Conservation (phyloP, 805 yeast species). For the Aciculoconidium aculeatum region DNA sequence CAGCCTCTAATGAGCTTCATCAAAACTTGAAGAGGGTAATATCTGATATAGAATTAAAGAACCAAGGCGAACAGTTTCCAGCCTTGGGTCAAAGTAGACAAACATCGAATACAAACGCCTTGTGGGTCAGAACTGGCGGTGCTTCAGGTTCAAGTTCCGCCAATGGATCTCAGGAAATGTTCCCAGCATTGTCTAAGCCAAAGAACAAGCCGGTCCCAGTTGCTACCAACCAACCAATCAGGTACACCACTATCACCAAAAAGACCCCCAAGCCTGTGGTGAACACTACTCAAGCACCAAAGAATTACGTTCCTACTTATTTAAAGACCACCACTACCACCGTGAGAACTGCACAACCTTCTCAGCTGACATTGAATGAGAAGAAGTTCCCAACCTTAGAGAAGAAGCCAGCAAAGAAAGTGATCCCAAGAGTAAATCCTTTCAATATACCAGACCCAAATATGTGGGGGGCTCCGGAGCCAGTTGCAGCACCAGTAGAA, state of each 20-base stretch:
- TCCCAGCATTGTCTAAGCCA: constrained; percentile 32
- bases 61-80: constrained; percentile 42
- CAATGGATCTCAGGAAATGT: constrained; percentile 24
- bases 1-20: constrained; percentile 39
- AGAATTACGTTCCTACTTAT: constrained; percentile 26
- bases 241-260: constrained; percentile 30
- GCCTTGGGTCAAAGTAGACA: too few species aligned
- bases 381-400: constrained; percentile 45
- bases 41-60: constrained; percentile 16
- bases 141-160: constrained; percentile 8
- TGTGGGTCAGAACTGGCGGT: constrained; percentile 9
- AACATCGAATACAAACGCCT: constrained; percentile 9
- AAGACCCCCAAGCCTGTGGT: constrained; percentile 13
- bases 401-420: constrained; percentile 31
- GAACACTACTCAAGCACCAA: constrained; percentile 13
- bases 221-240: constrained; percentile 20
- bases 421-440: constrained; percentile 57
- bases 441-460: constrained; percentile 15
- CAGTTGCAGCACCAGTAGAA: constrained; percentile 2
- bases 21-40: constrained; percentile 28
- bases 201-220: constrained; percentile 11
- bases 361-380: constrained; percentile 12
- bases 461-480: constrained; percentile 22
- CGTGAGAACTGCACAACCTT: constrained; percentile 9
- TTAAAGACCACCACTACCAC: constrained; percentile 17